A percentile compares a stretch with the other conserved stretches of the same genome.
Conservation (phyloP, 2,329 filamentous ascomycete species). For the Chaetomiaceae sp. region DNA sequence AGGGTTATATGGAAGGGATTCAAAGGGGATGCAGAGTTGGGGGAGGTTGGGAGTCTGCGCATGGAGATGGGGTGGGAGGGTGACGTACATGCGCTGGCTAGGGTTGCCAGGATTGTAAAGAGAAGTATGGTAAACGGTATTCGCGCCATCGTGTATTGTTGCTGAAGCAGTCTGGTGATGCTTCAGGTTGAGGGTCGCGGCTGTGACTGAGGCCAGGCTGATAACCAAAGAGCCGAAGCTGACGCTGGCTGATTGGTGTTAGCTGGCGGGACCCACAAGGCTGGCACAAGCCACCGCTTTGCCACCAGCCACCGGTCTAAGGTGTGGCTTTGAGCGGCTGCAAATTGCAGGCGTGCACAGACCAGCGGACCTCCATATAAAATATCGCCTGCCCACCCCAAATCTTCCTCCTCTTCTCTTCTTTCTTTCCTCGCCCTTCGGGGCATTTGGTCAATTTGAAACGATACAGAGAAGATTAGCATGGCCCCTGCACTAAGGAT, state of each 20-base stretch:
- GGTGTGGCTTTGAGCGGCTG: slow-evolving; percentile 6
- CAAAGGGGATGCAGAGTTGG: slow-evolving; percentile 20
- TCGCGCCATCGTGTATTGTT: slow-evolving; percentile 20
- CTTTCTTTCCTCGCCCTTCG: slow-evolving; percentile 25
- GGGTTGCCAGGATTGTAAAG: slow-evolving; percentile 16
- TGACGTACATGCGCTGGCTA: slow-evolving; percentile 22
- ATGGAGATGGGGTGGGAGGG: neutral
- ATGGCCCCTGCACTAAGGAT: slow-evolving; percentile 90
- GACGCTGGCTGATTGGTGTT: neutral
- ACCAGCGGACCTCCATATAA: slow-evolving; percentile 14
- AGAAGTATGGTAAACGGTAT: slow-evolving; percentile 20
- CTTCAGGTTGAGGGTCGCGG: neutral
- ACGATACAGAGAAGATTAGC: slow-evolving; percentile 69
- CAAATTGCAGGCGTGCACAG: slow-evolving; percentile 22
- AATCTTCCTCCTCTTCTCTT: slow-evolving; percentile 18
- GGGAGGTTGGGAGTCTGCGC: neutral
- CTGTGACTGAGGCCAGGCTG: neutral
- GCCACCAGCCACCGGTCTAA: neutral
- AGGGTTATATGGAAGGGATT: neutral
- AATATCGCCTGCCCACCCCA: neutral
- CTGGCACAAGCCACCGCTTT: neutral
- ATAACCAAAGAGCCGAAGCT: no score
- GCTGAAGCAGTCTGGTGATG: neutral
- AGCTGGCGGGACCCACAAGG: neutral
- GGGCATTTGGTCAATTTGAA: slow-evolving; percentile 31